Evolutionary conservation across 2,329 filamentous ascomycete species (phyloP).

Genomic region (Ustulina deusta): DNA sequence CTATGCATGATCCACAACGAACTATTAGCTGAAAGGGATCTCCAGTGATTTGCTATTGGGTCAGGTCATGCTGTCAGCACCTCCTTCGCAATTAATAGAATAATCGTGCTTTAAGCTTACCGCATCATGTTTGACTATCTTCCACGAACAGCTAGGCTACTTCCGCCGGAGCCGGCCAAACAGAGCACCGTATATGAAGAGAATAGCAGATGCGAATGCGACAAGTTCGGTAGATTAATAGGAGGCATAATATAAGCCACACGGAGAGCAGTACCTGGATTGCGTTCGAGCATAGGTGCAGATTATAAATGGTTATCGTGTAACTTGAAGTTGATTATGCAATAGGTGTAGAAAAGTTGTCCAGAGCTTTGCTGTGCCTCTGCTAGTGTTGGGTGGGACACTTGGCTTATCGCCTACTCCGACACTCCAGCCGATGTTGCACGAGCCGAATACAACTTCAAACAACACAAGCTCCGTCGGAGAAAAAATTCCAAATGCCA

Average conservation of each 20-base stretch:
- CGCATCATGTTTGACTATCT: slow-evolving; percentile 3
- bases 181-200: not conserved
- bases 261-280: not conserved
- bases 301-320: slow-evolving; percentile 1
- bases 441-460: not conserved
- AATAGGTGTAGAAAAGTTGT: slow-evolving; percentile 5
- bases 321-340: slow-evolving; percentile 1
- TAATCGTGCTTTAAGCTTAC: slow-evolving; percentile 24
- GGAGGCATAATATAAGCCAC: not conserved
- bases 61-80: slow-evolving; percentile 33
- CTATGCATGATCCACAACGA: slow-evolving; percentile 18
- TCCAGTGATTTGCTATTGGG: slow-evolving; percentile 7
- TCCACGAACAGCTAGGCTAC: not conserved
- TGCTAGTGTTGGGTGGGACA: not conserved
- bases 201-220: slow-evolving; percentile 16
- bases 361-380: not conserved
- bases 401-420: slow-evolving; percentile 32
- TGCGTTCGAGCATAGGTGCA: not conserved
- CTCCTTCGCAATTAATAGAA: slow-evolving; percentile 9
- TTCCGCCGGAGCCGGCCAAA: slow-evolving; percentile 13
- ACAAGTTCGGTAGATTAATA: not conserved
- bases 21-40: not conserved
- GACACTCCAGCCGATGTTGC: slow-evolving; percentile 27
- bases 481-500: slow-evolving; percentile 3
- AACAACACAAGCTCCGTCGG: not conserved